Evolutionary conservation across 257 asterid species (phyloP).

Genomic region (Capsicum chinense): DNA sequence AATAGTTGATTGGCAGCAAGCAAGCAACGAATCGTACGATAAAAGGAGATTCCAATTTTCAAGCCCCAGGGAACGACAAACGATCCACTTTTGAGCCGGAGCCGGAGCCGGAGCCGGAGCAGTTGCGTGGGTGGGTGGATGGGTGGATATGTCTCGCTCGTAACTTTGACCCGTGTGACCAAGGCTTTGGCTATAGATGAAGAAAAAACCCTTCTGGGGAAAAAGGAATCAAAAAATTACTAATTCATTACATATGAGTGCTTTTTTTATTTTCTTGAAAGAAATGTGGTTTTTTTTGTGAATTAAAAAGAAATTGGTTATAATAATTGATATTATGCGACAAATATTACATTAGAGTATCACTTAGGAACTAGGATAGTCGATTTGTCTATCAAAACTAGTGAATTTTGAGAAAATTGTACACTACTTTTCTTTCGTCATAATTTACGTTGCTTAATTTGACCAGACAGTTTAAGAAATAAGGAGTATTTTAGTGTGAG

Average conservation of each 20-base stretch:
- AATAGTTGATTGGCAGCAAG: neutral
- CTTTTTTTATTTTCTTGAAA: neutral
- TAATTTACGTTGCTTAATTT: too few species aligned
- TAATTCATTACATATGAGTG: neutral
- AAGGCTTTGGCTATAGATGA: neutral
- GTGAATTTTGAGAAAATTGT: too few species aligned
- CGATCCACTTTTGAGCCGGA: slow-evolving; percentile 14
- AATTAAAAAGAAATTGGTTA: too few species aligned
- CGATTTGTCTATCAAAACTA: too few species aligned
- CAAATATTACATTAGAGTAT: too few species aligned
- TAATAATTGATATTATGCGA: too few species aligned
- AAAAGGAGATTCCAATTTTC: slow-evolving; percentile 21
- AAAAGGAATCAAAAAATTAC: neutral
- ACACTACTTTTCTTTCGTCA: too few species aligned
- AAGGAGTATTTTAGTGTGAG: too few species aligned
- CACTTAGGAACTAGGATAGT: too few species aligned
- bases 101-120: neutral
- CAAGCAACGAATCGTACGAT: slow-evolving; percentile 24
- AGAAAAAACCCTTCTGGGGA: neutral
- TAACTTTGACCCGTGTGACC: neutral
- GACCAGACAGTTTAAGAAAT: too few species aligned
- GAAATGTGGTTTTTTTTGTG: too few species aligned
- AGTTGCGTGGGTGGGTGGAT: neutral
- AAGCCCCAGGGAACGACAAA: neutral
- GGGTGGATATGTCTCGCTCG: slow-evolving; percentile 1